Evolutionary conservation across 108 stramenopile genomes (phyloP).

Genomic region (Nannochloropsis oceanica): DNA sequence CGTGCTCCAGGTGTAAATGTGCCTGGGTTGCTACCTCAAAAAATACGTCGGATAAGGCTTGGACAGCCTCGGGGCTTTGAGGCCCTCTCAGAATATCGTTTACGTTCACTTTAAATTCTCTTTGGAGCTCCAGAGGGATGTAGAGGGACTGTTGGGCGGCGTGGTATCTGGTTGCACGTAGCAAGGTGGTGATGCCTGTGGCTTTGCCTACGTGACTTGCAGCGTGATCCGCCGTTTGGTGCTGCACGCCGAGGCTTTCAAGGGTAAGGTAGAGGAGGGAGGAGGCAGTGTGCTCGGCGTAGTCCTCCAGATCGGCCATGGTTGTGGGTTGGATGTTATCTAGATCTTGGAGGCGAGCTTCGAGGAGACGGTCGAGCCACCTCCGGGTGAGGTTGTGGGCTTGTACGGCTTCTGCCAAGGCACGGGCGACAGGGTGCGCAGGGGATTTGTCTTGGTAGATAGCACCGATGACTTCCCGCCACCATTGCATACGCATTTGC

Average conservation of each 20-base stretch:
- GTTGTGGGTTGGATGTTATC: constrained; percentile 13
- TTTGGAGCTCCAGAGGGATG: constrained; percentile 10
- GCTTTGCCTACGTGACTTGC: constrained; percentile 30
- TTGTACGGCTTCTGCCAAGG: constrained; percentile 10
- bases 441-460: constrained; percentile 14
- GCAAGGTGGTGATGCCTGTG: constrained; percentile 10
- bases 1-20: constrained; percentile 21
- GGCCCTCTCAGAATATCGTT: constrained; percentile 8
- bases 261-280: constrained; percentile 34
- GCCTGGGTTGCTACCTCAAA: constrained; percentile 20
- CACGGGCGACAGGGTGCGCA: constrained; percentile 19
- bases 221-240: constrained; percentile 8
- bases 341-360: constrained; percentile 23
- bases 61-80: constrained; percentile 5
- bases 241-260: constrained; percentile 12
- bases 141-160: neutral
- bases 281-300: constrained; percentile 28
- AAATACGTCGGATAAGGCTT: constrained; percentile 15
- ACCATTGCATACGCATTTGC: constrained; percentile 32
- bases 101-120: neutral
- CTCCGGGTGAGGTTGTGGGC: constrained; percentile 19
- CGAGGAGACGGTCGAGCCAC: constrained; percentile 29
- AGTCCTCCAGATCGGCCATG: constrained; percentile 30
- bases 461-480: constrained; percentile 19
- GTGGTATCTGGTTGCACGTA: constrained; percentile 3